phyloP scores from a whole-genome alignment of 2,329 filamentous ascomycete species.

The Dothideomycetes sp. region DNA sequence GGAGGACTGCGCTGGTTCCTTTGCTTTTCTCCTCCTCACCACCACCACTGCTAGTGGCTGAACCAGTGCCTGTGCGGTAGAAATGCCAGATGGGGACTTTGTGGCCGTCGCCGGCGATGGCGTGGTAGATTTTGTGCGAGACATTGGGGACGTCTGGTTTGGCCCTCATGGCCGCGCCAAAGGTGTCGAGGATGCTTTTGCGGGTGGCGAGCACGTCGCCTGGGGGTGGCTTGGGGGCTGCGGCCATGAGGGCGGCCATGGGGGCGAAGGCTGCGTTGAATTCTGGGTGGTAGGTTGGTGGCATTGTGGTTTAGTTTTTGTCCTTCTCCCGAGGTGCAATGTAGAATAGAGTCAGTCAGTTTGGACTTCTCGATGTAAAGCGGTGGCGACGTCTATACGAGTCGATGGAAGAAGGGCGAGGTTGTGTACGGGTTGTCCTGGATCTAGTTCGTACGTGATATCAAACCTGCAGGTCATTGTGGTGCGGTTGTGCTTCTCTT shows the following conservation, averaged over 20 bases:
- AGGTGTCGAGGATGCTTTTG: too few species aligned
- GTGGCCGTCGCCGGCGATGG: slow-evolving; percentile 11
- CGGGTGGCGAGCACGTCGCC: slow-evolving; percentile 13
- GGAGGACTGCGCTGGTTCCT: slow-evolving; percentile 19
- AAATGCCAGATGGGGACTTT: slow-evolving; percentile 13
- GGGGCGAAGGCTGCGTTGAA: slow-evolving; percentile 8
- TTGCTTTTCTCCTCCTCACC: slow-evolving; percentile 6
- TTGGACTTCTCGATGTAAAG: too few species aligned
- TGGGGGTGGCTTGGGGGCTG: slow-evolving; percentile 6
- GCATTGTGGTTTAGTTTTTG: too few species aligned
- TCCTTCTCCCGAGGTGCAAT: too few species aligned
- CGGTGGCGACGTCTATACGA: background rate
- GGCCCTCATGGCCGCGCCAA: slow-evolving; percentile 5
- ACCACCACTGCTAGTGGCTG: too few species aligned
- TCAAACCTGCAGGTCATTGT: too few species aligned
- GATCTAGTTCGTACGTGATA: too few species aligned
- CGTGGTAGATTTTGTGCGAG: slow-evolving; percentile 11
- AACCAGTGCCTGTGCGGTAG: too few species aligned
- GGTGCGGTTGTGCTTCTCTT: too few species aligned
- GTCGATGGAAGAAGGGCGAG: too few species aligned
- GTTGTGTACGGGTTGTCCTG: too few species aligned
- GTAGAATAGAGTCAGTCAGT: too few species aligned
- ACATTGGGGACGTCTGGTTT: slow-evolving; percentile 9
- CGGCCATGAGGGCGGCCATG: slow-evolving; percentile 4
- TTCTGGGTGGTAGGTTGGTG: slow-evolving; percentile 11